These are phyloP conservation scores for Coemansia sp. DNA, from an alignment of 371 early-diverging fungal species.

Conservation along the genomic window DNA sequence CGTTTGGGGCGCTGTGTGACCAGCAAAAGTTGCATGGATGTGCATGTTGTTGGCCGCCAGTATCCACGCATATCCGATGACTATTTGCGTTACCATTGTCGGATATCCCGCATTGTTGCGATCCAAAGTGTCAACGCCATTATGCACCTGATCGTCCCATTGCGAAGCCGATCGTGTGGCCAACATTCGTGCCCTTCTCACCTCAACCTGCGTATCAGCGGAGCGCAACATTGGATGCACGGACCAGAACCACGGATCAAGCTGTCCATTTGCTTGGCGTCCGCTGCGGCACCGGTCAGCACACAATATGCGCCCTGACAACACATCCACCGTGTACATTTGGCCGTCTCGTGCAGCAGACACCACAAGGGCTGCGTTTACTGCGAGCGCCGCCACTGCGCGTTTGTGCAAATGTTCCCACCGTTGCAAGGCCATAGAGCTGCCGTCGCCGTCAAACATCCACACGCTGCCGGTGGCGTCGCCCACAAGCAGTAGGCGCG, in stretches of 20 bases:
- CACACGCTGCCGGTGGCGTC: slow-evolving; percentile 29
- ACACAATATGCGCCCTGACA: slow-evolving; percentile 12
- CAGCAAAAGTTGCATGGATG: slow-evolving; percentile 24
- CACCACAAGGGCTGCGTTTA: slow-evolving; percentile 22
- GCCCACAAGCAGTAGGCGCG: slow-evolving; percentile 29
- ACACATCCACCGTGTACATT: slow-evolving; percentile 19
- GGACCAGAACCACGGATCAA: slow-evolving; percentile 34
- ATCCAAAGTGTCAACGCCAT: slow-evolving; percentile 10
- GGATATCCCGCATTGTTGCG: slow-evolving; percentile 8
- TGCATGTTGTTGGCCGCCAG: slow-evolving; percentile 30
- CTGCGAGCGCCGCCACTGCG: slow-evolving; percentile 23
- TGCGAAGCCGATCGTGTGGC: slow-evolving; percentile 11
- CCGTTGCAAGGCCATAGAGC: neutral
- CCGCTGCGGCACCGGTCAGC: slow-evolving; percentile 23
- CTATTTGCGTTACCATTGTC: slow-evolving; percentile 26
- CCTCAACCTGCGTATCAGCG: slow-evolving; percentile 2
- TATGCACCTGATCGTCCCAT: slow-evolving; percentile 17
- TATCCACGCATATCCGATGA: slow-evolving; percentile 14
- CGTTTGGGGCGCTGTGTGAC: neutral
- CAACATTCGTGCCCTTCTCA: slow-evolving; percentile 16
- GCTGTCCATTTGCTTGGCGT: slow-evolving; percentile 11
- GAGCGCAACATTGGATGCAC: slow-evolving; percentile 23
- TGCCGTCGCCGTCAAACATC: slow-evolving; percentile 21
- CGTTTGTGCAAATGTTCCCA: slow-evolving; percentile 26
- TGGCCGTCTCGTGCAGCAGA: slow-evolving; percentile 38